Percentiles rank a stretch among this genome's conserved stretches.
Conservation (phyloP, 345 rosid species). For the Acer campestre region DNA sequence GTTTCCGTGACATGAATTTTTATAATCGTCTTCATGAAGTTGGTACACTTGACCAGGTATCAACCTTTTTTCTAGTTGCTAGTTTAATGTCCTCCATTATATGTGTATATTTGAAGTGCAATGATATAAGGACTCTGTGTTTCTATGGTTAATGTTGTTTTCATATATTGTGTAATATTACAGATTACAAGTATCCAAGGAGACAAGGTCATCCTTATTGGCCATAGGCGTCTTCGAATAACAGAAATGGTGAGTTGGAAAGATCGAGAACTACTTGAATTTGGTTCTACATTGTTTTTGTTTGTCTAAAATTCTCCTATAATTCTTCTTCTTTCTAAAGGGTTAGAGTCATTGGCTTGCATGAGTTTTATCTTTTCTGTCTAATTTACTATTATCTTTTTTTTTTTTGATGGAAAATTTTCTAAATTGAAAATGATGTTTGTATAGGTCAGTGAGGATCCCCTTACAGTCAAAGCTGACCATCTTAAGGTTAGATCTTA, state of each 20-base stretch:
- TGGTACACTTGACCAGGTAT: slow-evolving; percentile 97
- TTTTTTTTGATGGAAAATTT: background rate
- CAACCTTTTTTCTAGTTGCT: slow-evolving; percentile 9
- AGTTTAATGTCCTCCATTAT: slow-evolving; percentile 2
- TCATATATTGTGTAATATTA: slow-evolving; percentile 23
- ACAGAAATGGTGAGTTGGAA: slow-evolving; percentile 77
- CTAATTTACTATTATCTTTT: background rate
- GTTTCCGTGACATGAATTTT: slow-evolving; percentile 55
- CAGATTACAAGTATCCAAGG: slow-evolving; percentile 92
- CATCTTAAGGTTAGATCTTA: slow-evolving; percentile 74
- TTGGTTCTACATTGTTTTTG: slow-evolving; percentile 8
- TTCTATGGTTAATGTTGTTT: background rate
- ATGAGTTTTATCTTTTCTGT: background rate
- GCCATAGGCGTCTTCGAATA: slow-evolving; percentile 86
- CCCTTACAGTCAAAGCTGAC: slow-evolving; percentile 94
- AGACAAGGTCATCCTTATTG: slow-evolving; percentile 89
- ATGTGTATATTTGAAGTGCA: slow-evolving; percentile 1
- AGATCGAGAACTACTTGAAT: slow-evolving; percentile 1
- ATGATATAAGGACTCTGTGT: background rate
- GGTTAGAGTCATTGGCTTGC: background rate
- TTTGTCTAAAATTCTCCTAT: background rate
- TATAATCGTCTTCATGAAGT: slow-evolving; percentile 83
- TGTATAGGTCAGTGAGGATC: slow-evolving; percentile 80
- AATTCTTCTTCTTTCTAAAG: background rate
- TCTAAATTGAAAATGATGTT: slow-evolving; percentile 22